phyloP scores from a whole-genome alignment of 306 rosid species.

The Lathyrus sativus region DNA sequence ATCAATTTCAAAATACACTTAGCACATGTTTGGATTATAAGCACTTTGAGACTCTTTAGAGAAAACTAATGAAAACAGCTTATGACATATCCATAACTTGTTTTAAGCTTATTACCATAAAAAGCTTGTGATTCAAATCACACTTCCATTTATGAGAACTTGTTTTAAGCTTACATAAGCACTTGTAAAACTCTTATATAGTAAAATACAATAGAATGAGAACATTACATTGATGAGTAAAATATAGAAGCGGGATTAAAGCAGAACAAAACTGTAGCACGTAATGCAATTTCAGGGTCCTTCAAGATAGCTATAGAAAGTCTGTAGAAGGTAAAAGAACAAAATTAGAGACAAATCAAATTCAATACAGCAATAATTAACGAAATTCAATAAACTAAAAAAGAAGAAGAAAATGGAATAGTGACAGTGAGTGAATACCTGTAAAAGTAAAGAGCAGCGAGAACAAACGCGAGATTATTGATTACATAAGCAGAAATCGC shows the following conservation, averaged over 20 bases:
- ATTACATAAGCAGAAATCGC: constrained; percentile 68
- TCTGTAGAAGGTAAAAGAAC: constrained; percentile 43
- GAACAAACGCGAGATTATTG: constrained; percentile 66
- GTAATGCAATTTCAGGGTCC: constrained; percentile 60
- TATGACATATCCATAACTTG: background rate
- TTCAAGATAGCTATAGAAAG: constrained; percentile 68
- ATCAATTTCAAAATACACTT: background rate
- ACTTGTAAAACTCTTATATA: background rate
- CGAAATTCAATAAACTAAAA: background rate
- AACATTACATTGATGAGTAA: constrained; percentile 75
- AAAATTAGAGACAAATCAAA: background rate
- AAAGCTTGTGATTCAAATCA: no score
- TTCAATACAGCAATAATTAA: background rate
- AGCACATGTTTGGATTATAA: background rate
- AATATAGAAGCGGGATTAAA: constrained; percentile 92
- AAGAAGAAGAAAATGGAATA: background rate
- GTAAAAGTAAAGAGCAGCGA: constrained; percentile 68
- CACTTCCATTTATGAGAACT: no score
- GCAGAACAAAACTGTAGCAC: constrained; percentile 89
- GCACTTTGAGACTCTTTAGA: background rate
- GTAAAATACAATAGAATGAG: background rate
- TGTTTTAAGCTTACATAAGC: background rate
- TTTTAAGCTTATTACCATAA: background rate
- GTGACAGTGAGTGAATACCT: constrained; percentile 33
- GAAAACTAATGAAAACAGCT: background rate